Base-by-base conservation (phyloP, 2,329 filamentous ascomycete species). In the Endothia cerciana region DNA sequence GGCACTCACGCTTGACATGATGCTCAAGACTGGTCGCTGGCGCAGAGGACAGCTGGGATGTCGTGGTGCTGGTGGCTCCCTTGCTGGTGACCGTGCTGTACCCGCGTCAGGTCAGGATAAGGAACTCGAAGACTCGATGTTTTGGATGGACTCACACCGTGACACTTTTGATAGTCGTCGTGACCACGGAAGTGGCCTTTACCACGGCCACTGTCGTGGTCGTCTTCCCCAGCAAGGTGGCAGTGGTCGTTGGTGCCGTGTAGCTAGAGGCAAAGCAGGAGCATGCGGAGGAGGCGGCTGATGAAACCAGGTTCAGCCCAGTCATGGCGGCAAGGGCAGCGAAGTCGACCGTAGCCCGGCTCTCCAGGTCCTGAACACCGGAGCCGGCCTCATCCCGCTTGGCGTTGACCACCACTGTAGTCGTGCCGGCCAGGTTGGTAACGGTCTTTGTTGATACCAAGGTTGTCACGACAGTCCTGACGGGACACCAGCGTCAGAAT, bases 241-340 rank as follows among this genome's bases (percentile, higher is more conserved):
- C 13, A 15, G 60, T 66, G 11, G 36, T 47, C 0, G 64, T 49
- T 7, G 60, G 60, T 2, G 64, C 64, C 2, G 60, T 60, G 28
- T 38, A 63, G 15, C 25, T 53, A 1, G 64, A 30, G 3, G 61
- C 41, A 19, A 66, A 63, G 60, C 64, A 66, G 3, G 60, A 60
- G 40, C 64, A 66, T 0, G 60, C 64, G 2, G 38, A n/a, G 2
- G 60, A 63, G 15, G 63, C 56, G 17, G 45, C 36, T 0, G 60
- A 51, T n/a, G 49, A 11, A 36, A 22, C 60, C 1, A 66, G 45
- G 25, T 22, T 38, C 8, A 66, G 22, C 1, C 11, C 10, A 28
- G 28, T 60, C 6, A 62, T 43, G 3, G 10, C 7, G 5, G 60
- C 64, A 11, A 66, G 22, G n/a, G 30, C 43, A 2, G 64, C 64